These are phyloP conservation scores for Fibroporia radiculosa DNA, from an alignment of 768 basidiomycete species.

Conservation along the genomic window DNA sequence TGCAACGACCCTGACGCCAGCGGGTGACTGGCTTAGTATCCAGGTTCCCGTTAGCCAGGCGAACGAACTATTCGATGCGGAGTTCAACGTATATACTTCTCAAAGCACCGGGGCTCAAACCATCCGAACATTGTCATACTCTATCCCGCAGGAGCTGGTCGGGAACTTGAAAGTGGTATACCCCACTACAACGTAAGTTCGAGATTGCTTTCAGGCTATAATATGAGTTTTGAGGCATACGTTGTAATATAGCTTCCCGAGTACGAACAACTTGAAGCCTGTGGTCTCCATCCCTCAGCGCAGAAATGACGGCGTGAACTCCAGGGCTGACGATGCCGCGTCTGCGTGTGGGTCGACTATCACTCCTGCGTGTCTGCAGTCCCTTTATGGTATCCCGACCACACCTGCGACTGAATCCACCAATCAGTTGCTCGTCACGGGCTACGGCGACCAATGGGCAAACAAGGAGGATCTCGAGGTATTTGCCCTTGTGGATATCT, in stretches of 20 bases:
- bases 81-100: constrained; percentile 22
- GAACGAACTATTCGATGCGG: constrained; percentile 22
- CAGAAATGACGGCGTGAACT: constrained; percentile 15
- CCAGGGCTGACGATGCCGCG: neutral
- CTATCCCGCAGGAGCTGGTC: constrained; percentile 21
- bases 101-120: constrained; percentile 14
- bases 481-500: constrained; percentile 13
- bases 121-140: constrained; percentile 25
- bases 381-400: constrained; percentile 29
- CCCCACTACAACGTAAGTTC: constrained; percentile 22
- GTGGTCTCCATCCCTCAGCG: constrained; percentile 2
- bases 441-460: constrained; percentile 25
- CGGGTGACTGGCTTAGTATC: constrained; percentile 24
- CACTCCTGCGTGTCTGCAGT: constrained; percentile 26
- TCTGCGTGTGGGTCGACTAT: constrained; percentile 4
- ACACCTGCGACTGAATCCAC: constrained; percentile 18
- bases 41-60: constrained; percentile 21
- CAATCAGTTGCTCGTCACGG: constrained; percentile 25
- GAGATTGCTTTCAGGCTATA: neutral
- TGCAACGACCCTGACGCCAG: constrained; percentile 16
- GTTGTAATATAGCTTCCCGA: constrained; percentile 11
- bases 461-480: constrained; percentile 24
- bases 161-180: constrained; percentile 23
- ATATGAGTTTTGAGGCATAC: neutral
- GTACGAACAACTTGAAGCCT: constrained; percentile 4